Evolutionary conservation across 345 rosid genomes (phyloP), one percentile per base, ranked within the genome.

Genomic region (Gossypium bickii): DNA sequence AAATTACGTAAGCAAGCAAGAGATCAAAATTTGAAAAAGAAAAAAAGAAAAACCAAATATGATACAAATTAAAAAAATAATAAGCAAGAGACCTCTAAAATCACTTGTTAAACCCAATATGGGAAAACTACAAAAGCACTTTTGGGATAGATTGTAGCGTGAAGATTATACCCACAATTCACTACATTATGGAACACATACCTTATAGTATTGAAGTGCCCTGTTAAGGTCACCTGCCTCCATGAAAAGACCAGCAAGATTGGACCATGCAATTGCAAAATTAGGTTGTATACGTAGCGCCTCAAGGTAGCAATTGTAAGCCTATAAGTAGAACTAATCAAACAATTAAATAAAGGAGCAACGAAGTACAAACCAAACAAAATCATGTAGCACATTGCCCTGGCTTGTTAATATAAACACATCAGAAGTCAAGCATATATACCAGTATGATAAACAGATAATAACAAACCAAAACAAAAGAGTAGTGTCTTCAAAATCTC

Each of bases 181-280:
- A 65, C 18, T 41, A 43, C 44, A 65, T 20, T 43, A 65, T 12
- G 68, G 12, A 25, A 60, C 63, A 43, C 63, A 70, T 72, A 91
- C 99, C 98, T 93, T 91, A 75, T 95, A 95, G 79, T 95, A 95
- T 67, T 93, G 98, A 74, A 90, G 92, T 73, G 99, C 99, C 81
- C 90, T 87, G 64, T 85, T 89, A 71, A 90, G 85, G 80, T 95
- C 98, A 65, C 99, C 99, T 45, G 97, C 86, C 85, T 95, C 98
- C 99, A 95, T 89, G 79, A 93, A 90, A 82, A 95, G 96, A 78
- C 97, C 98, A 76, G 98, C 99, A 83, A 95, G 93, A 86, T 93
- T 95, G 20, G 98, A 95, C 99, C 99, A 95, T 25, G 99, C 99
- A 74, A 93, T 88, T 27, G 99, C 98, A 86, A 92, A 95, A 62